Conservation (phyloP, 768 basidiomycete species). For the Pleurotus tuber-regium region DNA sequence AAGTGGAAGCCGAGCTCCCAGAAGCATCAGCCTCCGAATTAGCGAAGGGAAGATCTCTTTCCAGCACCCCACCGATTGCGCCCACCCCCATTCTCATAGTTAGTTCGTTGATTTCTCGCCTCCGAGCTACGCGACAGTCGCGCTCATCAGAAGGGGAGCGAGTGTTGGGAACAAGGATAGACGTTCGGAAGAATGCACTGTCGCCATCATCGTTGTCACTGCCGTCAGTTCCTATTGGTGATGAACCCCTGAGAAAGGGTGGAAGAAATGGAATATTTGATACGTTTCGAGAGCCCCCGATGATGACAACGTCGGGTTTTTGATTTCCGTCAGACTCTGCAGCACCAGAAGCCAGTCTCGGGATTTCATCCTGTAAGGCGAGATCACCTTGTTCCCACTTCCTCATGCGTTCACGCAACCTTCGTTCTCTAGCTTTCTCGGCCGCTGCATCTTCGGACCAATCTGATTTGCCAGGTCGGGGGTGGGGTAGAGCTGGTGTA, state of each 20-base stretch:
- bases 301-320: conserved; percentile 46
- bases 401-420: conserved; percentile 66
- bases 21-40: conserved; percentile 13
- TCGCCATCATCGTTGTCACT: conserved; percentile 24
- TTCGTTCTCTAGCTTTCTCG: conserved; percentile 65
- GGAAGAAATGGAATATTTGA: conserved; percentile 33
- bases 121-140: conserved; percentile 53
- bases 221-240: conserved; percentile 17
- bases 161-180: conserved; percentile 61
- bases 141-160: conserved; percentile 58
- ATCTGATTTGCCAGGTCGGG: conserved; percentile 41
- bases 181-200: conserved; percentile 59
- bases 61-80: conserved; percentile 66
- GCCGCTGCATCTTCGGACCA: conserved; percentile 69
- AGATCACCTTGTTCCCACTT: conserved; percentile 72
- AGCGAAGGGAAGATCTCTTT: conserved; percentile 20
- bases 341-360: conserved; percentile 40
- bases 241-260: conserved; percentile 13
- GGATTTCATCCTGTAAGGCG: conserved; percentile 61
- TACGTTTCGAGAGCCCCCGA: conserved; percentile 39
- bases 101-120: conserved; percentile 77
- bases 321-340: conserved; percentile 33
- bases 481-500: conserved; percentile 24
- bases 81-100: conserved; percentile 84
- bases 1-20: conserved; percentile 1